phyloP scores from a whole-genome alignment of 805 yeast genomes.

The Crinitomyces ghanaensis region DNA sequence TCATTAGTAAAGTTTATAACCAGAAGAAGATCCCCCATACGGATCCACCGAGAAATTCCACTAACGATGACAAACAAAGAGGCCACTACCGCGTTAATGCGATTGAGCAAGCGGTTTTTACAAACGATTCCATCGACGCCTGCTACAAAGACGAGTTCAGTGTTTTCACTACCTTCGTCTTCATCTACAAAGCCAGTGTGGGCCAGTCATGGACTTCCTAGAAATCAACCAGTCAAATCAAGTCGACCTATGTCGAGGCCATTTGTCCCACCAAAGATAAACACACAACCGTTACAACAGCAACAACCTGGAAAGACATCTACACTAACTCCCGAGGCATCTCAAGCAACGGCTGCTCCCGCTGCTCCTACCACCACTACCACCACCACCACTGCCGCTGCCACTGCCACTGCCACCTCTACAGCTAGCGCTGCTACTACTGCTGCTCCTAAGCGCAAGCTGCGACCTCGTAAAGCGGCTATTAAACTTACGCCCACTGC shows the following conservation, averaged over 20 bases:
- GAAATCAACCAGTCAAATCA: conserved; percentile 5
- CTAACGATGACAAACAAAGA: conserved; percentile 6
- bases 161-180: conserved; percentile 9
- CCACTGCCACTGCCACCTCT: not conserved
- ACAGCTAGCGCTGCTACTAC: conserved; percentile 10
- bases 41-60: no score
- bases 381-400: not conserved
- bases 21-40: no score
- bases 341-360: conserved; percentile 2
- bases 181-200: conserved; percentile 7
- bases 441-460: conserved; percentile 37
- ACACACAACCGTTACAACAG: conserved; percentile 1
- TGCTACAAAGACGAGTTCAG: conserved; percentile 5
- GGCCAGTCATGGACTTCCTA: conserved; percentile 9
- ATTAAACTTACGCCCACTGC: conserved; percentile 74
- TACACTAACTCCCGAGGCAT: not conserved
- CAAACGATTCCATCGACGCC: conserved; percentile 10
- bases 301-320: not conserved
- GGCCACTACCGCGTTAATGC: conserved; percentile 3
- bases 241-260: conserved; percentile 6
- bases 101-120: conserved; percentile 9
- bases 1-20: no score
- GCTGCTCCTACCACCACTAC: not conserved
- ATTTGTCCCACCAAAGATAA: conserved; percentile 2
- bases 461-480: conserved; percentile 83